phyloP scores from a whole-genome alignment of 768 basidiomycete species.

The Termitomyces sp. region DNA sequence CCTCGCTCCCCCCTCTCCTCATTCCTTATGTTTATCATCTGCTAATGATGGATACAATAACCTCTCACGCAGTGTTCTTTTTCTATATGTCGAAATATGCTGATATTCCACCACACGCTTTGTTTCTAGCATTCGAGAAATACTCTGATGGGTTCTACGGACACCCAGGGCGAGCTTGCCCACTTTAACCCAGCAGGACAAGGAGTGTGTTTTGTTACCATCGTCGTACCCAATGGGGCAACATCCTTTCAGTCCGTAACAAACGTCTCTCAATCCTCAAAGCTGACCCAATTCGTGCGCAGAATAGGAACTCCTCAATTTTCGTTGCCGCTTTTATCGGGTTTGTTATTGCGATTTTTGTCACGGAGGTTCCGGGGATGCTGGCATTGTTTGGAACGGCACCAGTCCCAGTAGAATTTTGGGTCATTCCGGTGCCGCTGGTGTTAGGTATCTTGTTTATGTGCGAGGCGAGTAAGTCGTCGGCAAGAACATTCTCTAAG shows the following conservation, averaged over 20 bases:
- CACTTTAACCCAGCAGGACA: neutral
- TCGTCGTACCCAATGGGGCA: neutral
- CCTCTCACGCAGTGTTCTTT: neutral
- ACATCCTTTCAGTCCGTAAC: neutral
- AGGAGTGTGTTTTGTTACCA: neutral
- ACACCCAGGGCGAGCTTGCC: neutral
- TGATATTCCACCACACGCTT: neutral
- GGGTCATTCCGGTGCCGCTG: neutral
- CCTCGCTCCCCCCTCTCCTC: neutral
- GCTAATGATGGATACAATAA: neutral
- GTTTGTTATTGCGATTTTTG: neutral
- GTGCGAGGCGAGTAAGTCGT: neutral
- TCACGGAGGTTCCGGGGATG: neutral
- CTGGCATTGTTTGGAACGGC: neutral
- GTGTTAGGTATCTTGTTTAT: neutral
- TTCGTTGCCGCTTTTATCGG: neutral
- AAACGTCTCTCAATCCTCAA: neutral
- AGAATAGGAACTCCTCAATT: neutral
- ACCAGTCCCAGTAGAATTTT: neutral
- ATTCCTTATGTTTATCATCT: neutral
- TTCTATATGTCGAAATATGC: constrained; percentile 1
- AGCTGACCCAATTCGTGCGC: neutral
- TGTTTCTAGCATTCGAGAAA: neutral
- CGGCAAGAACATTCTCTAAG: neutral
- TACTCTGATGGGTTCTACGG: neutral